Percentiles rank a stretch among this genome's conserved stretches.
These are phyloP conservation scores for Arthrinium phaeospermum DNA, from an alignment of 2,329 filamentous ascomycete genomes.

Conservation along the genomic window DNA sequence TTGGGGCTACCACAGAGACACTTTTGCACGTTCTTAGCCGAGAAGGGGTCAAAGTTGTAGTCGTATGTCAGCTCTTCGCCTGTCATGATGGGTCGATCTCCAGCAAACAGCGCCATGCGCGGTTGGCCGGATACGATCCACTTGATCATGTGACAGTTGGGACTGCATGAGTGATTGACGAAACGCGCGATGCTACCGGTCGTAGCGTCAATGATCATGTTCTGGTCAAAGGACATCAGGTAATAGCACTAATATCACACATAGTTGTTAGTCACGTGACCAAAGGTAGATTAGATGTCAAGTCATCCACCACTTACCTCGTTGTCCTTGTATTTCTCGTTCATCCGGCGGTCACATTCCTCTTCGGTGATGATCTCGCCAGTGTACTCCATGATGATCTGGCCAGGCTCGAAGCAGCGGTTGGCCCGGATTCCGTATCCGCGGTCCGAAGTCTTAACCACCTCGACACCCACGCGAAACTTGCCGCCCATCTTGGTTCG, in stretches of 20 bases:
- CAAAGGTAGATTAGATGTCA: background rate
- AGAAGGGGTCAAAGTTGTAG: slow-evolving; percentile 75
- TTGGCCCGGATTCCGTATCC: slow-evolving; percentile 93
- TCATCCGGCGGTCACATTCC: slow-evolving; percentile 94
- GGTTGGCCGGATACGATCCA: slow-evolving; percentile 95
- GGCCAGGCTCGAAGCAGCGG: slow-evolving; percentile 82
- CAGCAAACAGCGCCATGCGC: slow-evolving; percentile 95
- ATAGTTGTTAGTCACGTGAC: slow-evolving; percentile 27
- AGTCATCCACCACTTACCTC: slow-evolving; percentile 63
- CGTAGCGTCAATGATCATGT: slow-evolving; percentile 97
- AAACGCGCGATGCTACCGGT: slow-evolving; percentile 96
- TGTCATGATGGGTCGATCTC: slow-evolving; percentile 86
- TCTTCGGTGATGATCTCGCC: slow-evolving; percentile 96
- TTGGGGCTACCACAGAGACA: slow-evolving; percentile 68
- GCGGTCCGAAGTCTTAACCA: slow-evolving; percentile 86
- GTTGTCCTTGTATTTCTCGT: slow-evolving; percentile 90
- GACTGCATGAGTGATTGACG: slow-evolving; percentile 96
- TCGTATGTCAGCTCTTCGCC: slow-evolving; percentile 97
- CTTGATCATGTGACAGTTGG: slow-evolving; percentile 97
- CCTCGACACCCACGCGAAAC: slow-evolving; percentile 92
- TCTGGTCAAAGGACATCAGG: slow-evolving; percentile 97
- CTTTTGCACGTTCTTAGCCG: slow-evolving; percentile 70
- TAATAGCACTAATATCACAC: slow-evolving; percentile 78
- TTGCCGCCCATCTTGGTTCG: slow-evolving; percentile 80
- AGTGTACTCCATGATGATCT: slow-evolving; percentile 98